A percentile compares a stretch with the other conserved stretches of the same genome.
These are phyloP conservation scores for Lentinula edodes DNA, from an alignment of 768 basidiomycete species.

Conservation along the genomic window DNA sequence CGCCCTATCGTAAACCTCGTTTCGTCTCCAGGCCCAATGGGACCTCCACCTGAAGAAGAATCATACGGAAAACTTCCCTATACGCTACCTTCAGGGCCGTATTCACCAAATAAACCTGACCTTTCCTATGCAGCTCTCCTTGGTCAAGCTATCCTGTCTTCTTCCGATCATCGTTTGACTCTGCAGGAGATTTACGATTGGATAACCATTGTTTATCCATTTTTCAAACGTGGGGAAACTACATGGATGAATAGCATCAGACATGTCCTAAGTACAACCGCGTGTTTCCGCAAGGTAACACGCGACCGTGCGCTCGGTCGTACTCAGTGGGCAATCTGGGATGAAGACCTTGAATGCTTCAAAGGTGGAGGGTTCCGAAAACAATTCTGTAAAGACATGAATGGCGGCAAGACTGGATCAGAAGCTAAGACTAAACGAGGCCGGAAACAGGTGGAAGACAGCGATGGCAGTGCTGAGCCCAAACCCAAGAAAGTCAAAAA, in stretches of 20 bases:
- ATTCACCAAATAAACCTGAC: constrained; percentile 74
- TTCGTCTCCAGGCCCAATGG: constrained; percentile 81
- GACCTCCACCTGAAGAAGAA: constrained; percentile 54
- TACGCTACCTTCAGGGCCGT: constrained; percentile 79
- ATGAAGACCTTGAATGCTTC: constrained; percentile 80
- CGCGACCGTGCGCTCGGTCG: constrained; percentile 75
- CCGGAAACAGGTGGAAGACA: constrained; percentile 21
- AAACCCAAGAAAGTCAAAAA: constrained; percentile 46
- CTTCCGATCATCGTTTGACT: constrained; percentile 76
- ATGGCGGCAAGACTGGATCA: constrained; percentile 27
- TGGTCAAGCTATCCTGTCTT: constrained; percentile 89
- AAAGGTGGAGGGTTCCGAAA: constrained; percentile 78
- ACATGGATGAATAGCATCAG: constrained; percentile 99
- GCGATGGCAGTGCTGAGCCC: constrained; percentile 30
- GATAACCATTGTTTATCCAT: constrained; percentile 91
- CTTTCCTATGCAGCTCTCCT: constrained; percentile 94
- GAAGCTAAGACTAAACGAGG: constrained; percentile 23
- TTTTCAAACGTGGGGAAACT: constrained; percentile 86
- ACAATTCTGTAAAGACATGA: constrained; percentile 46
- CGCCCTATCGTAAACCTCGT: constrained; percentile 65
- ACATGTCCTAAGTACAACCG: constrained; percentile 92
- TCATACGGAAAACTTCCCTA: constrained; percentile 68
- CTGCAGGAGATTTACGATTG: constrained; percentile 95
- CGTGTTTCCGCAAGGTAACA: constrained; percentile 82
- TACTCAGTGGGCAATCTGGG: constrained; percentile 84